phyloP scores from a whole-genome alignment of 2,329 filamentous ascomycete species.

The Macrophomina phaseolina region DNA sequence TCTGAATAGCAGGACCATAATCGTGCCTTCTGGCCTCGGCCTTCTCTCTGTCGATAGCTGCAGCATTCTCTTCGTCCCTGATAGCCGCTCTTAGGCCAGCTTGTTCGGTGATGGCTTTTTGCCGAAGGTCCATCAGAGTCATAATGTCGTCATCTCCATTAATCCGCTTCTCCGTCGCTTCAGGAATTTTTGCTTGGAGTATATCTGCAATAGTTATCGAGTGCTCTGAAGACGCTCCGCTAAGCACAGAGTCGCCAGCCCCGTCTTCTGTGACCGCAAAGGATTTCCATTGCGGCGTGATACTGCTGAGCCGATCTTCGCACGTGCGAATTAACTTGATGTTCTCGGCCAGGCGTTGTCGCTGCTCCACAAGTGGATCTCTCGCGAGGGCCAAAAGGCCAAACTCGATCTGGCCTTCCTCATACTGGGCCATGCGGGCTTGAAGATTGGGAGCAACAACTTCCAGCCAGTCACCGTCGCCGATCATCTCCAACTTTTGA shows the following conservation, averaged over 20 bases:
- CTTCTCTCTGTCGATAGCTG: conserved; percentile 58
- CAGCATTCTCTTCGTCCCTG: conserved; percentile 53
- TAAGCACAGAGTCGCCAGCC: conserved; percentile 32
- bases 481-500: conserved; percentile 40
- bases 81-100: conserved; percentile 54
- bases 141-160: conserved; percentile 31
- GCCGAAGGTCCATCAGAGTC: conserved; percentile 35
- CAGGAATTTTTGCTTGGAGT: conserved; percentile 29
- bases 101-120: conserved; percentile 44
- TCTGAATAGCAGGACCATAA: conserved; percentile 71
- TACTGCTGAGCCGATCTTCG: conserved; percentile 46
- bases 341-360: conserved; percentile 51
- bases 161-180: conserved; percentile 31
- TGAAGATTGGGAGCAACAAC: conserved; percentile 69
- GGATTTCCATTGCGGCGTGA: conserved; percentile 52
- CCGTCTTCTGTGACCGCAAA: conserved; percentile 35
- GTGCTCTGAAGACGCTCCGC: conserved; percentile 30
- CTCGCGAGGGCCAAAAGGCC: conserved; percentile 77
- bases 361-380: conserved; percentile 63
- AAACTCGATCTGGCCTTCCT: conserved; percentile 73
- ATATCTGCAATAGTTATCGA: conserved; percentile 36
- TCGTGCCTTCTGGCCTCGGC: conserved; percentile 67
- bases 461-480: conserved; percentile 67
- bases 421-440: conserved; percentile 62
- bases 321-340: conserved; percentile 51